Percentiles rank a stretch among this genome's conserved stretches.
These are phyloP conservation scores for Vigna trinervia DNA, from an alignment of 306 rosid species.

Conservation along the genomic window DNA sequence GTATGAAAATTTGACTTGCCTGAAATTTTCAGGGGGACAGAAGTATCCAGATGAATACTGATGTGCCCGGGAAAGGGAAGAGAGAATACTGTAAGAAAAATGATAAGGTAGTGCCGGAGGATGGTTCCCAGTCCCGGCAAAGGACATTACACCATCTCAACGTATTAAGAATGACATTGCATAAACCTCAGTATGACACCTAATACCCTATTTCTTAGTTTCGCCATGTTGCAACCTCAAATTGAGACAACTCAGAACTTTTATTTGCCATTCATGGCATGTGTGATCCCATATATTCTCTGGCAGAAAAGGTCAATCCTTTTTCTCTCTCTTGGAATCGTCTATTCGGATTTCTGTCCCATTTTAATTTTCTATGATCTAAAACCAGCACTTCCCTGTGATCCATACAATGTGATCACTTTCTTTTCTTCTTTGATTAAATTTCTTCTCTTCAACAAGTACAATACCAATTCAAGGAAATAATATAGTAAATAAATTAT, in stretches of 20 bases:
- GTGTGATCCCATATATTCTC: conserved; percentile 27
- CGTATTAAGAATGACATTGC: conserved; percentile 22
- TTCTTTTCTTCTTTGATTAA: neutral
- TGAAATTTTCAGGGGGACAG: conserved; percentile 22
- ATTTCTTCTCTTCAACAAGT: neutral
- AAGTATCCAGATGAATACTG: neutral
- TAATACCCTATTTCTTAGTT: conserved; percentile 45
- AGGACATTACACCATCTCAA: neutral
- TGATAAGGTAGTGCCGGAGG: conserved; percentile 39
- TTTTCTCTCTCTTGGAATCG: conserved; percentile 1
- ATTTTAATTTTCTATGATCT: conserved; percentile 4
- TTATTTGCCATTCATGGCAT: conserved; percentile 14
- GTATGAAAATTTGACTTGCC: conserved; percentile 39
- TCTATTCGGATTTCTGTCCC: neutral
- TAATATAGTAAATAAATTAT: conserved; percentile 13
- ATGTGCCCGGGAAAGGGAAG: conserved; percentile 22
- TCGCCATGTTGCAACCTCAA: conserved; percentile 34
- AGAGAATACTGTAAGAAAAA: conserved; percentile 8
- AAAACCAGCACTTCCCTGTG: neutral
- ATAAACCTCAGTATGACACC: conserved; percentile 23
- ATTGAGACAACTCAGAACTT: conserved; percentile 25
- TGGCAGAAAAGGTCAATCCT: conserved; percentile 41
- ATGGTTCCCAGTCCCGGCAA: conserved; percentile 42
- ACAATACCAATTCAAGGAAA: neutral
- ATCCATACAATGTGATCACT: neutral